These are phyloP conservation scores for Fennellomyces sp. DNA, from an alignment of 371 early-diverging fungal species.

Conservation along the genomic window DNA sequence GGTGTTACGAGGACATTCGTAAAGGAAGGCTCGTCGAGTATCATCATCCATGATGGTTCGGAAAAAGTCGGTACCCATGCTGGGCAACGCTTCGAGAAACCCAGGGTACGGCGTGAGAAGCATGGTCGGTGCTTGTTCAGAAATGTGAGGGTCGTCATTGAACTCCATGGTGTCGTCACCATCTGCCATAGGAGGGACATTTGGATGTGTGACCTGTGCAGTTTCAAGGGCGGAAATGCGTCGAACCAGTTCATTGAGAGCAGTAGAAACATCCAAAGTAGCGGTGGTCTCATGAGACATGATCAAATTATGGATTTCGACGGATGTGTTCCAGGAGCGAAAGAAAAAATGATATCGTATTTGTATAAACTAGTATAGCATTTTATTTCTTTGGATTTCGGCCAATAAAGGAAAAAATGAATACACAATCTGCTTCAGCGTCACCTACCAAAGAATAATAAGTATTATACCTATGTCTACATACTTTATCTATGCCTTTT, in stretches of 20 bases:
- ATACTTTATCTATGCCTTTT: too few species aligned
- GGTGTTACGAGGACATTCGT: neutral
- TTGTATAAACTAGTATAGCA: neutral
- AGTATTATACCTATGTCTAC: too few species aligned
- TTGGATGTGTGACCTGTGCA: neutral
- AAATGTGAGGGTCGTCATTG: neutral
- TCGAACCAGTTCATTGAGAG: neutral
- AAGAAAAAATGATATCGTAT: neutral
- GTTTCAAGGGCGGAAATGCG: neutral
- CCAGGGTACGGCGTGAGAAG: neutral
- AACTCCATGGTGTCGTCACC: neutral
- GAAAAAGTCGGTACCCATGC: neutral
- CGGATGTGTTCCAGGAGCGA: neutral
- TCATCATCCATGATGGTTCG: neutral
- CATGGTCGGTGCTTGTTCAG: neutral
- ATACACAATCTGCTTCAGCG: neutral
- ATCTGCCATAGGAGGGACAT: neutral
- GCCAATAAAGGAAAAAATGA: neutral
- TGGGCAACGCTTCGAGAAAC: neutral
- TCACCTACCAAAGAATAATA: neutral
- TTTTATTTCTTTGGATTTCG: neutral
- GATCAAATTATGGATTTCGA: neutral
- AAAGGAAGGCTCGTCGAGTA: neutral
- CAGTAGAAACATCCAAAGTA: neutral
- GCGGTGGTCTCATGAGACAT: neutral